Evolutionary conservation across 2,329 filamentous ascomycete genomes (phyloP), one percentile per base, ranked within the genome.

Genomic region (Fusarium solani-melongenae): DNA sequence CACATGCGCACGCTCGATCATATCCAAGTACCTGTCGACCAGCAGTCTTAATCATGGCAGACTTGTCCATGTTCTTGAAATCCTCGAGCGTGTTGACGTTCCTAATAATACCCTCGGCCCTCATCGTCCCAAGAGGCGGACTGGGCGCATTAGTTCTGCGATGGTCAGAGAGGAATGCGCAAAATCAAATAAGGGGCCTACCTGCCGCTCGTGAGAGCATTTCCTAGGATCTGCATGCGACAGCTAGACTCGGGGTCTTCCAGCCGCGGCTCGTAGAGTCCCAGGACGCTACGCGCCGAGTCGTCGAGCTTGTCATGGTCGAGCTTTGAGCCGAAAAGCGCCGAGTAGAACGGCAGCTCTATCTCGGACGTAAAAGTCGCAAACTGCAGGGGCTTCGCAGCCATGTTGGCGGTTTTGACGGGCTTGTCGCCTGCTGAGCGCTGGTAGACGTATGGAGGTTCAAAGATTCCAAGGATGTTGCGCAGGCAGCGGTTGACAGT

Each of bases 241-340:
- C 93, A 94, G 75, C 94, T 96, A 63, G 92, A 88, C 76, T 93
- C 92, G 0, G 94, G 91, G 41, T 91, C 84, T 76, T 94, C 92
- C 46, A 91, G 86, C 49, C 93, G 92, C 75, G 96, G 91, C 83
- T 98, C 94, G 82, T 99, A 99, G 49, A 98, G 85, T 5, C 96
- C 96, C 33, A 97, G 88, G 4, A 98, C 89, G 69, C 92, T 92
- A 51, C 96, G 93, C 27, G 95, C 93, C 11, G 95, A 97, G 82
- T 97, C 96, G 85, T 98, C 94, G 60, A 99, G 93, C 84, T 95
- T 98, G 85, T 98, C 96, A 88, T 97, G 92, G 82, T 98, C 95
- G 81, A 99, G 94, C 85, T 99, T 99, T 75, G 93, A 93, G 7
- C 92, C 91, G 68, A 97, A 96, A n/a, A 99, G 90, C 6, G 94